phyloP scores from a whole-genome alignment of 2,329 filamentous ascomycete species.

The Aspergillus quadricinctus region DNA sequence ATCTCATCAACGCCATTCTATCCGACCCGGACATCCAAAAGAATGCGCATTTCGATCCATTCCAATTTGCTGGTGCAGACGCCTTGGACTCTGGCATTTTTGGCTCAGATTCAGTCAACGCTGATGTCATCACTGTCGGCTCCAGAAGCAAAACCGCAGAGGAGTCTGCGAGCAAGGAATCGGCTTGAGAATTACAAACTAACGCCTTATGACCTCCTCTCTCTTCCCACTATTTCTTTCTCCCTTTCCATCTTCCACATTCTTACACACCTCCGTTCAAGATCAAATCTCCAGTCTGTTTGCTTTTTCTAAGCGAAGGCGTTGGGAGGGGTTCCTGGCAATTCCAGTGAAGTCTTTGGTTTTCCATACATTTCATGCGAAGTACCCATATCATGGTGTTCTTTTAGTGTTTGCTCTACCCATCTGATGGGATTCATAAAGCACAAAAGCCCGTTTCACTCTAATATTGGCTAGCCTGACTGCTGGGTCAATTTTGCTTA shows the following conservation, averaged over 20 bases:
- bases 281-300: conserved; percentile 2
- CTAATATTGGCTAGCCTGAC: not conserved
- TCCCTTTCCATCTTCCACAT: not conserved
- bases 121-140: conserved; percentile 19
- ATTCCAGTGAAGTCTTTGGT: not conserved
- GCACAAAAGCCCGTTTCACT: not conserved
- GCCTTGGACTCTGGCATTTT: conserved; percentile 36
- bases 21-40: conserved; percentile 31
- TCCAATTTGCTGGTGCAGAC: conserved; percentile 25
- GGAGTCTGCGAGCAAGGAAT: conserved; percentile 12
- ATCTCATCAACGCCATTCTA: conserved; percentile 34
- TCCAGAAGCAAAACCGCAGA: conserved; percentile 19
- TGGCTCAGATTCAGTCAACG: conserved; percentile 30
- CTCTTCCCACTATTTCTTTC: conserved; percentile 4
- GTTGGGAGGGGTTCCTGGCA: conserved; percentile 7
- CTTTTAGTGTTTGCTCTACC: not conserved
- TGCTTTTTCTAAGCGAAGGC: conserved; percentile 13
- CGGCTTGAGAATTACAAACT: conserved; percentile 1
- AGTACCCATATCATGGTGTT: not conserved
- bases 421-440: not conserved
- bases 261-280: conserved; percentile 1
- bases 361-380: not conserved
- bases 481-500: not conserved
- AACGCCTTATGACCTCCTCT: conserved; percentile 17
- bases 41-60: conserved; percentile 26